These are phyloP conservation scores for Craspedostauros australis DNA, from an alignment of 108 stramenopile genomes.

Conservation along the genomic window DNA sequence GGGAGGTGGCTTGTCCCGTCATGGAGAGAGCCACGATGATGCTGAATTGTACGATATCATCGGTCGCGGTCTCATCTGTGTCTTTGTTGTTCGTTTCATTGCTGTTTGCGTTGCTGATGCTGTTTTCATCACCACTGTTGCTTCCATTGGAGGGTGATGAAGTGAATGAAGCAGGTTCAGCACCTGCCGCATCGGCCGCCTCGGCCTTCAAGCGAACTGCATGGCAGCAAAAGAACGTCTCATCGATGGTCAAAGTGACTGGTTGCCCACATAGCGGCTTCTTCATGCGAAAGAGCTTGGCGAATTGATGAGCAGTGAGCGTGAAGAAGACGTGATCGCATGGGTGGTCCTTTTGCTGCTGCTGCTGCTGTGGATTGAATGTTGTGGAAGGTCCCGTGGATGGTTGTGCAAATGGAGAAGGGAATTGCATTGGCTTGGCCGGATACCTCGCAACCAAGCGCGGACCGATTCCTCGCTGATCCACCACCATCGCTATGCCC, in stretches of 20 bases:
- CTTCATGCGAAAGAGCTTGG: conserved; percentile 84
- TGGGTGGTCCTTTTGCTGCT: conserved; percentile 1
- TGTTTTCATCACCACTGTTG: background rate
- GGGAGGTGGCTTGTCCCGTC: no score
- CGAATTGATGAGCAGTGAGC: conserved; percentile 62
- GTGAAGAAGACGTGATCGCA: conserved; percentile 70
- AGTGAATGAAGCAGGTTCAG: no score
- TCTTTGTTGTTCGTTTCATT: background rate
- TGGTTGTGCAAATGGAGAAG: background rate
- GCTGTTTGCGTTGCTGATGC: background rate
- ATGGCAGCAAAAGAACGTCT: conserved; percentile 77
- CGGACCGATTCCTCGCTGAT: conserved; percentile 63
- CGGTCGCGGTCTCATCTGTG: background rate
- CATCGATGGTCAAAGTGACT: conserved; percentile 67
- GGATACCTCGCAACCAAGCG: conserved; percentile 79
- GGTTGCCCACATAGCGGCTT: conserved; percentile 70
- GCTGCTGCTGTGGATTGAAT: background rate
- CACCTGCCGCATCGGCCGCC: no score
- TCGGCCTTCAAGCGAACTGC: conserved; percentile 57
- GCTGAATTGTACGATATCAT: conserved; percentile 65
- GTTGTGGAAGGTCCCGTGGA: background rate
- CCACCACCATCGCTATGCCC: conserved; percentile 76
- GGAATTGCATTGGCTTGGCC: conserved; percentile 33
- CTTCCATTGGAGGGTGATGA: background rate
- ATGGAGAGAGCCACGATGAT: conserved; percentile 71